phyloP scores from a whole-genome alignment of 768 basidiomycete genomes.

The Naganishia onofrii region DNA sequence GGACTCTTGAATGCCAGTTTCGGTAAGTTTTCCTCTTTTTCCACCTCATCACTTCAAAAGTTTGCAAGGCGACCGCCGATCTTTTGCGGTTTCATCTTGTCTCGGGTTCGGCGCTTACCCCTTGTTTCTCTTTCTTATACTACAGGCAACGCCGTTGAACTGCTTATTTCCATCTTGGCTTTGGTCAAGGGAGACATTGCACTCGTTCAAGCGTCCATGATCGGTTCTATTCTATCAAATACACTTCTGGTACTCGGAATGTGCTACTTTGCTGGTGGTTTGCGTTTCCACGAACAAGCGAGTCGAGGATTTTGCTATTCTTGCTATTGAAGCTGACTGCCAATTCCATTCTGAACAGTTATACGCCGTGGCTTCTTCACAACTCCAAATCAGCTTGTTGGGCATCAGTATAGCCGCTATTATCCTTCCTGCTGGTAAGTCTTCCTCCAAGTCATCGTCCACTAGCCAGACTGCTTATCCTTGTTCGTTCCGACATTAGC shows the following conservation, averaged over 20 bases:
- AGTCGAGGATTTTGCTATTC: too few species aligned
- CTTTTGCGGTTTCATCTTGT: too few species aligned
- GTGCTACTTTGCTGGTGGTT: conserved; percentile 53
- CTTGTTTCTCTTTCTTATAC: background rate
- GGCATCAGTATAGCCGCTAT: conserved; percentile 38
- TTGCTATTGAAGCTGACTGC: too few species aligned
- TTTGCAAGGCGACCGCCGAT: too few species aligned
- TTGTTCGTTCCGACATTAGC: conserved; percentile 47
- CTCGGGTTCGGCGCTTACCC: too few species aligned
- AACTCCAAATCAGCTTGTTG: conserved; percentile 51
- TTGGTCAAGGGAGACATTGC: conserved; percentile 55
- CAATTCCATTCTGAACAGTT: conserved; percentile 48
- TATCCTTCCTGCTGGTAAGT: conserved; percentile 27
- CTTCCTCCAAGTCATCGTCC: background rate
- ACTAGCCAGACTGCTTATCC: conserved; percentile 35
- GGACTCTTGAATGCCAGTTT: conserved; percentile 61
- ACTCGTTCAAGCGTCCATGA: conserved; percentile 59
- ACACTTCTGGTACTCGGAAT: conserved; percentile 53
- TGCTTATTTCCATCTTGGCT: conserved; percentile 56
- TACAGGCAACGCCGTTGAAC: conserved; percentile 56
- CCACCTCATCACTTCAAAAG: too few species aligned
- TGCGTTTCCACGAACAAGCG: conserved; percentile 55
- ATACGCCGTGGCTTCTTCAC: conserved; percentile 59
- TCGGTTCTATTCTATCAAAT: conserved; percentile 59
- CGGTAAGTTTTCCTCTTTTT: conserved; percentile 45